Evolutionary conservation across 805 yeast species (phyloP).

Genomic region (Huiozyma naganishii): DNA sequence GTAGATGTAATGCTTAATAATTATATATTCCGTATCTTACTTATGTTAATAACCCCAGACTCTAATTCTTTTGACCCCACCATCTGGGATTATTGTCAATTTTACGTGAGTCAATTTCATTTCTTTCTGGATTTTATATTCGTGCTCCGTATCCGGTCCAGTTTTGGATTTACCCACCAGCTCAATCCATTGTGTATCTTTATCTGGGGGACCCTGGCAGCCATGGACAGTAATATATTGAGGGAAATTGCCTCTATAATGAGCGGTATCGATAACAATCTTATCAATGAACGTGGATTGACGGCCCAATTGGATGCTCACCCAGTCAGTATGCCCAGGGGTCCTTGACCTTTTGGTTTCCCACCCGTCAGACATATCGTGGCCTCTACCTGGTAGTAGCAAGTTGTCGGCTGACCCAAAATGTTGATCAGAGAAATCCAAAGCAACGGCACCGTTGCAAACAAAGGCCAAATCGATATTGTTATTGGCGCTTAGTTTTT

Average conservation of each 20-base stretch:
- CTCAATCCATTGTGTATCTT: conserved; percentile 44
- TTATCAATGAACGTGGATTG: conserved; percentile 39
- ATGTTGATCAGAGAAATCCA: conserved; percentile 80
- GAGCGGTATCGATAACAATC: conserved; percentile 81
- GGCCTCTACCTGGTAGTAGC: conserved; percentile 86
- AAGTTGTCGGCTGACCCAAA: conserved; percentile 88
- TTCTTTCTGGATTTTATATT: conserved; percentile 29
- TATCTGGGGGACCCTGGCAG: conserved; percentile 22
- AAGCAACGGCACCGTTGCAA: conserved; percentile 80
- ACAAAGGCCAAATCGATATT: conserved; percentile 69
- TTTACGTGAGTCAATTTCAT: conserved; percentile 56
- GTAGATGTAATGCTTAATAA: too few species aligned
- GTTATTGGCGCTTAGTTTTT: background rate
- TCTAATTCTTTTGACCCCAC: conserved; percentile 87
- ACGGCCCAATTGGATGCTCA: conserved; percentile 67
- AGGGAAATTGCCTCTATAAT: conserved; percentile 91
- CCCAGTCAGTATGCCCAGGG: conserved; percentile 88
- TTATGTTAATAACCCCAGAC: conserved; percentile 46
- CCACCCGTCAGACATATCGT: conserved; percentile 98
- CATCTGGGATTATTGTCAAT: conserved; percentile 85
- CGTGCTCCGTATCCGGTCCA: conserved; percentile 76
- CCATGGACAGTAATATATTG: conserved; percentile 68
- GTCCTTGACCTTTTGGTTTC: conserved; percentile 84
- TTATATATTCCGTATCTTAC: background rate
- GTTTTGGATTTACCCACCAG: conserved; percentile 64